Percentiles rank a stretch among this genome's conserved stretches.
These are phyloP conservation scores for Saprolegnia diclina DNA, from an alignment of 352 stramenopile species.

Conservation along the genomic window DNA sequence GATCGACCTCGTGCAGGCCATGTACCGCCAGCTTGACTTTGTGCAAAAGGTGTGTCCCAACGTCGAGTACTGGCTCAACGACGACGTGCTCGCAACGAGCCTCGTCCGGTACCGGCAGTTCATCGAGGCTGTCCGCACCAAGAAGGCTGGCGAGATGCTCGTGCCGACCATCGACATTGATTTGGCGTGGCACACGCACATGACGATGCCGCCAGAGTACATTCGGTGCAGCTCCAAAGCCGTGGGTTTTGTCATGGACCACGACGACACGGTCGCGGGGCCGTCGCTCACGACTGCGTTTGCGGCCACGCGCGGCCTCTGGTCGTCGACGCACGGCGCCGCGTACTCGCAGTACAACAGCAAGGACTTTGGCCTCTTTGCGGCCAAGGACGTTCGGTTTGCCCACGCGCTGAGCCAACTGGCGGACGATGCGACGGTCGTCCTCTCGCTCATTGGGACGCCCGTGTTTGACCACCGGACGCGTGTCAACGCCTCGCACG, in stretches of 20 bases:
- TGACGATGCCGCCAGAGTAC: slow-evolving; percentile 1
- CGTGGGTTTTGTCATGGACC: not conserved
- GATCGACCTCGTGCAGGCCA: slow-evolving; percentile 20
- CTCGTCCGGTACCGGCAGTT: slow-evolving; percentile 22
- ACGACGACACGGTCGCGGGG: slow-evolving; percentile 11
- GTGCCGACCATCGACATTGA: slow-evolving; percentile 26
- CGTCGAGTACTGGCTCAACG: slow-evolving; percentile 16
- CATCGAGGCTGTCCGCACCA: not conserved
- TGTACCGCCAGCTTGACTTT: slow-evolving; percentile 25
- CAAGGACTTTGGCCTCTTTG: not conserved
- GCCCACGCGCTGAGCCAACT: not conserved
- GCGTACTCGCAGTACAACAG: not conserved
- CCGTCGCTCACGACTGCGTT: not conserved
- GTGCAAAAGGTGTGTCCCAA: slow-evolving; percentile 13
- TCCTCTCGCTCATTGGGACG: not conserved
- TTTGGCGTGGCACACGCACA: slow-evolving; percentile 22
- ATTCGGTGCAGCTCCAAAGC: not conserved
- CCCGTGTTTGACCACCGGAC: not conserved
- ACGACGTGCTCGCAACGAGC: not conserved
- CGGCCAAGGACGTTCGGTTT: not conserved
- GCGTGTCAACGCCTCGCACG: not conserved
- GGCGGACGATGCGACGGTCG: not conserved
- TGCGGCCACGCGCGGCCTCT: not conserved
- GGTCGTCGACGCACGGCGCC: not conserved
- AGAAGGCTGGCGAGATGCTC: not conserved